Base-by-base conservation (phyloP, 306 rosid species). In the Abrus precatorius region DNA sequence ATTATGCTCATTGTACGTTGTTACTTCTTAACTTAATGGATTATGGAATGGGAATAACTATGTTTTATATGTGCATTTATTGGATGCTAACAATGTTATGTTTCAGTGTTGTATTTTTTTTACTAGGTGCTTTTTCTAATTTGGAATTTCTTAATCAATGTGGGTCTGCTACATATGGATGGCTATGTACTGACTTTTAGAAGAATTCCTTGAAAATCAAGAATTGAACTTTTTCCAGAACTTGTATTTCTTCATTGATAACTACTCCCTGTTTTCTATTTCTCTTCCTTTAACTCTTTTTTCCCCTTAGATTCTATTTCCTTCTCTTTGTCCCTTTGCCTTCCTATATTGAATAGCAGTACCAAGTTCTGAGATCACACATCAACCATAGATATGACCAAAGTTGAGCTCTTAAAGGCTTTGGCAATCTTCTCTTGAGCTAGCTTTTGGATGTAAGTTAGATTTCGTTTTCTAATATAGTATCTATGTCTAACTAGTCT, bases 1-100 rank as follows among this genome's bases (percentile, higher is more conserved):
- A 77, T 89, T 61, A 50, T 93, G 91, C 86, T 93, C 65, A 87
- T 93, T 20, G 97, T 93, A 89, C 89, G 97, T 83, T 9, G 33
- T 41, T 76, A 30, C 43, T 50, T 47, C 83, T 43, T 43, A 38
- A 69, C 52, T 56, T 14, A 9, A 41, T 66, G 48, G 12, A 69
- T 45, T 69, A 9, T 64, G 38, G 43, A 78, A 13, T 56, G 29
- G 68, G 59, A 14, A 68, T 11, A 38, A 10, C 52, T 62, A 61
- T 12, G 5, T 36, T 43, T 9, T 55, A 20, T 32, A 43, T 48
- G 44, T 78, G 68, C 54, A 78, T 44, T 67, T 65, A 54, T 33
- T 2, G n/a, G 41, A 40, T 77, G 30, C 6, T 40, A 40, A n/a
- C n/a, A n/a, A n/a, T n/a, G n/a, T n/a, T n/a, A n/a, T n/a, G n/a